phyloP scores from a whole-genome alignment of 179 eudicot species.

The Beta lomatogona region DNA sequence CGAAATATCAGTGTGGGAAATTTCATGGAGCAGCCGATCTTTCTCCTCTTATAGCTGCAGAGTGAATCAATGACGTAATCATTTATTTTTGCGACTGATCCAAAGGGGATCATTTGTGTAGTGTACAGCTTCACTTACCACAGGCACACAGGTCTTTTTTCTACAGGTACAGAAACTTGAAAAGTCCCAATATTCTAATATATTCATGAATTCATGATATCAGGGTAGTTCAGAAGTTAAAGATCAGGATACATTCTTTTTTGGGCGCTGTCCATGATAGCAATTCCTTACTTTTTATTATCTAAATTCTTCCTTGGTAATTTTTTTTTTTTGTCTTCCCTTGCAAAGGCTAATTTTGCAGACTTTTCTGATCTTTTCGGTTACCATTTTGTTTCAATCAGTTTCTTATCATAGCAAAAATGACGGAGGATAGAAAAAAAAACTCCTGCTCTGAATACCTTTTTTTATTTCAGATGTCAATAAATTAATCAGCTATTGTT shows the following conservation, averaged over 20 bases:
- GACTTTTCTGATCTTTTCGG: neutral
- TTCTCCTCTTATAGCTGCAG: neutral
- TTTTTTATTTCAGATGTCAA: neutral
- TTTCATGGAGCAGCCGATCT: neutral
- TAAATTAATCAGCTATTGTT: neutral
- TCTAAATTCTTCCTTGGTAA: neutral
- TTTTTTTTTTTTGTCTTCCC: neutral
- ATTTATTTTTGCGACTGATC: constrained; percentile 18
- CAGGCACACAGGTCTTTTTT: constrained; percentile 32
- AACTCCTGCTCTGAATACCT: neutral
- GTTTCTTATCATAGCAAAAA: neutral
- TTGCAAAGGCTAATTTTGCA: neutral
- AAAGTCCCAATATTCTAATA: constrained; percentile 8
- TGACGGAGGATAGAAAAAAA: neutral
- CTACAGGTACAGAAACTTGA: constrained; percentile 29
- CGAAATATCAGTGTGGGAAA: constrained; percentile 4
- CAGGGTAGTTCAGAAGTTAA: constrained; percentile 19
- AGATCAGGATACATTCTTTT: constrained; percentile 1
- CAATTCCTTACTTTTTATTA: constrained; percentile 4
- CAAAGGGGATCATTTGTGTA: constrained; percentile 28
- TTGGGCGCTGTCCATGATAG: constrained; percentile 19
- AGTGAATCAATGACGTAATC: constrained; percentile 9
- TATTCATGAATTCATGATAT: constrained; percentile 9
- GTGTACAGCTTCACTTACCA: constrained; percentile 38
- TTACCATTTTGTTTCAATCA: neutral